Base-by-base conservation (phyloP, 345 rosid species). In the Pugionium dolabratum region DNA sequence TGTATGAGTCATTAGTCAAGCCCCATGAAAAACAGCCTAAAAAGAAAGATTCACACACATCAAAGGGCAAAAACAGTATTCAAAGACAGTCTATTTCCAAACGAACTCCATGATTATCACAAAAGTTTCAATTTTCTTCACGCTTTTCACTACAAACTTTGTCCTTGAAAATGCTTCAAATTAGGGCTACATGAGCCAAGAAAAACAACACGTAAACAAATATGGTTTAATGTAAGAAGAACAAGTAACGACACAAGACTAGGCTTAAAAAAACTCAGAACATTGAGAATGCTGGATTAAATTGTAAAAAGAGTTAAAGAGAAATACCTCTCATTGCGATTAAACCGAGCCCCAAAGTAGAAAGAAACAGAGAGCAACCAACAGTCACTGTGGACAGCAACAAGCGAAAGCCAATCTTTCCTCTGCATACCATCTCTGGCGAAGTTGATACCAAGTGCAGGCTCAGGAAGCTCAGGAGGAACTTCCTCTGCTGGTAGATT, bases 351-450 rank as follows among this genome's bases (percentile, higher is more conserved):
- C 56, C 97, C 99, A 47, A 86, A 81, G 76, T 91, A 91, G 84
- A 94, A 94, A 55, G 97, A 85, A 67, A 94, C 96, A 63, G 97
- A 91, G 77, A 94, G 87, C 88, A 94, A 77, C 99, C 99, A 94
- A 5, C 93, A 90, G 72, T 94, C 99, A 69, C 96, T 88, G 60
- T 94, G 99, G 41, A 94, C 96, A 4, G 99, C 96, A 58, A 94
- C 89, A 40, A 94, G 70, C 6, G 97, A 88, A 35, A 94, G 83
- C 97, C 96, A 91, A 68, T 91, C 97, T 76, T 91, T 91, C 54
- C 93, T 81, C 75, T 85, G 85, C 97, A 88, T 94, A 25, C 99
- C 96, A 80, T 94, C 99, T 79, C 99, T 83, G 0, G 96, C 95
- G 59, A 88, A 94, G 80, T 89, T 94, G 72, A 94, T 94, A 33